These are phyloP conservation scores for Penicillium digitatum DNA, from an alignment of 2,329 filamentous ascomycete genomes.

Conservation along the genomic window DNA sequence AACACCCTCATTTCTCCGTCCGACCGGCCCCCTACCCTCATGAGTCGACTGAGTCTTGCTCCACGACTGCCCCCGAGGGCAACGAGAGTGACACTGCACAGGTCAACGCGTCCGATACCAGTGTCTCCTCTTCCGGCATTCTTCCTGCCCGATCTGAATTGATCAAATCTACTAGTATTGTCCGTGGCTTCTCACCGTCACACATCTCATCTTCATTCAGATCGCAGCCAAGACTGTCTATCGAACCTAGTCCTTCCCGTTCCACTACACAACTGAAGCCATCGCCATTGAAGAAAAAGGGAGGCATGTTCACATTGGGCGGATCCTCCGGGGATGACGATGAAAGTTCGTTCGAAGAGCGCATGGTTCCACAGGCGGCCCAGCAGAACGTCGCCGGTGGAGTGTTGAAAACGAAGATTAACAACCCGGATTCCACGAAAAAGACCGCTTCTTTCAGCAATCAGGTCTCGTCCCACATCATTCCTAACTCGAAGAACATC, in stretches of 20 bases:
- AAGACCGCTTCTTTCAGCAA: constrained; percentile 82
- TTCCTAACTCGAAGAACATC: constrained; percentile 55
- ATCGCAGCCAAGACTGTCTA: constrained; percentile 54
- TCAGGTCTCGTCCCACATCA: constrained; percentile 65
- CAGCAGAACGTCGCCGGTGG: constrained; percentile 55
- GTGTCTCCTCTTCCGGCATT: constrained; percentile 53
- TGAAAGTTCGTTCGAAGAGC: constrained; percentile 67
- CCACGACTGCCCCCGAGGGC: constrained; percentile 50
- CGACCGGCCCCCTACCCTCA: constrained; percentile 30
- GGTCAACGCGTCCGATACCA: constrained; percentile 55
- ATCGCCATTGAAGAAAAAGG: constrained; percentile 59
- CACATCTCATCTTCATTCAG: constrained; percentile 66
- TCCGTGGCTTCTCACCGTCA: constrained; percentile 81
- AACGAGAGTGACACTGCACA: constrained; percentile 45
- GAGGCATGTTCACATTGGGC: constrained; percentile 65
- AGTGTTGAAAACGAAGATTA: constrained; percentile 41
- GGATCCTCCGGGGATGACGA: constrained; percentile 84
- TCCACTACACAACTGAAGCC: constrained; percentile 60
- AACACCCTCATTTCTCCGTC: constrained; percentile 30
- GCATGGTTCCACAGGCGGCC: constrained; percentile 51
- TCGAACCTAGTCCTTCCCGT: constrained; percentile 50
- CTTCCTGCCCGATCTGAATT: constrained; percentile 46
- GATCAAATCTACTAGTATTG: constrained; percentile 62
- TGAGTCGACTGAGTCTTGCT: constrained; percentile 57
- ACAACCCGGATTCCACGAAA: constrained; percentile 47